Base-by-base conservation (phyloP, 495 filamentous ascomycete genomes). In the Cercophora newfieldiana region DNA sequence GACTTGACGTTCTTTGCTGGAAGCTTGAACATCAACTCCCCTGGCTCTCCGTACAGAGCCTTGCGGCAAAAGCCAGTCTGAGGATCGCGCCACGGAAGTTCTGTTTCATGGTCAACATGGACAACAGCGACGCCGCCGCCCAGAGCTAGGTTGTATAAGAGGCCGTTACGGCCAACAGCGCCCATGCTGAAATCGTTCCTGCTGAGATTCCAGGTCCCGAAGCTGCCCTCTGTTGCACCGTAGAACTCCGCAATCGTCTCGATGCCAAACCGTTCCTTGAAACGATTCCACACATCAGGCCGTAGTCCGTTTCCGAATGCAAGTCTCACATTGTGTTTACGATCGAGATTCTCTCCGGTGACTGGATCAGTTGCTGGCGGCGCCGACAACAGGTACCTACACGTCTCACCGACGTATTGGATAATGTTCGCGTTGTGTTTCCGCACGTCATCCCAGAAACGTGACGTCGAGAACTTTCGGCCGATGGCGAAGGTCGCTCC, bases 391-490 rank as follows among this genome's bases (percentile, higher is more conserved):
- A 99, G 85, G 74, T 99, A 99, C 1, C 95, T 89, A 65, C 93
- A 92, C 0, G 91, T 97, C 74, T 99, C 95, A 33, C 95, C 95
- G 10, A 99, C 94, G 68, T 99, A 99, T 71, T 97, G 95, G 66
- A 98, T 89, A 22, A 92, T 81, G 0, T 91, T 97, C 28, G 94
- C 89, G 24, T 90, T 75, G 37, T 86, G 86, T 26, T 85, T 82
- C 8, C 90, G 86, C 24, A 90, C 89, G 61, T 96, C 92, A 28
- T 86, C 82, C 89, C 92, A 96, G 78, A 97, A 98, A 1, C 82
- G 90, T 33, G 83, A 84, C 3, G 88, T 92, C 14, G 90, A 92
- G 80, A 99, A 99, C 68, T 89, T 89, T 68, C 87, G 90, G 37
- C 90, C 90, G 10, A 98, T 71, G 64, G 89, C 82, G 29, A 96